These are phyloP conservation scores for Russula abietina DNA, from an alignment of 768 basidiomycete genomes.

Conservation along the genomic window DNA sequence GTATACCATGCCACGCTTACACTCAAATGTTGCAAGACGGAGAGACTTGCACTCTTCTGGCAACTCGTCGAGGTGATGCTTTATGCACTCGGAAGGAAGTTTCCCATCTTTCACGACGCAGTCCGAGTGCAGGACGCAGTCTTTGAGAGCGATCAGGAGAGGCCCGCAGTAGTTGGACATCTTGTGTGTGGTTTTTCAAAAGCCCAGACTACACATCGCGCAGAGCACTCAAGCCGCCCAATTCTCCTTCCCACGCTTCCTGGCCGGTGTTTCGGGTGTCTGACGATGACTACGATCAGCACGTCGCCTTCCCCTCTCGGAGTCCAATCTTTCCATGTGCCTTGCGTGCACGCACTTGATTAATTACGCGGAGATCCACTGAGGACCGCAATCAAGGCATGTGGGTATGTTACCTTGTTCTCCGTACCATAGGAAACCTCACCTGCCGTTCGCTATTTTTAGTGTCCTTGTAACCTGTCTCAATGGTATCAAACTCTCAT, in stretches of 20 bases:
- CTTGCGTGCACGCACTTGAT: not conserved
- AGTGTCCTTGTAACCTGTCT: not conserved
- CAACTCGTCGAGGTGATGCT: slow-evolving; percentile 64
- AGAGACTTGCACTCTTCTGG: slow-evolving; percentile 76
- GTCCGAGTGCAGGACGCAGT: slow-evolving; percentile 79
- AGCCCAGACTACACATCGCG: not conserved
- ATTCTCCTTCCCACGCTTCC: too few relatives aligned
- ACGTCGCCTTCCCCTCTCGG: too few relatives aligned
- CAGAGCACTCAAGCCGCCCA: too few relatives aligned
- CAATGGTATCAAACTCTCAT: not conserved
- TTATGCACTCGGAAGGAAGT: slow-evolving; percentile 83
- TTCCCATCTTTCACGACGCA: slow-evolving; percentile 75
- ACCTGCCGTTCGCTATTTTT: not conserved
- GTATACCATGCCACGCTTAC: slow-evolving; percentile 80
- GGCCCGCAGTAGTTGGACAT: slow-evolving; percentile 82
- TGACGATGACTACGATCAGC: too few relatives aligned
- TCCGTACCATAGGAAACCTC: not conserved
- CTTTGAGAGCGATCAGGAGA: slow-evolving; percentile 70
- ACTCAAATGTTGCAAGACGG: slow-evolving; percentile 79
- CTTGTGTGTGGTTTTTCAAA: not conserved
- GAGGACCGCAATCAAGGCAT: too few relatives aligned
- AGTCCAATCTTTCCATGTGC: not conserved
- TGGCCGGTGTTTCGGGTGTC: too few relatives aligned
- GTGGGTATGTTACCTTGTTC: not conserved
- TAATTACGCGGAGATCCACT: not conserved